Evolutionary conservation across 2,329 filamentous ascomycete species (phyloP).

Genomic region (Fusarium proliferatum): DNA sequence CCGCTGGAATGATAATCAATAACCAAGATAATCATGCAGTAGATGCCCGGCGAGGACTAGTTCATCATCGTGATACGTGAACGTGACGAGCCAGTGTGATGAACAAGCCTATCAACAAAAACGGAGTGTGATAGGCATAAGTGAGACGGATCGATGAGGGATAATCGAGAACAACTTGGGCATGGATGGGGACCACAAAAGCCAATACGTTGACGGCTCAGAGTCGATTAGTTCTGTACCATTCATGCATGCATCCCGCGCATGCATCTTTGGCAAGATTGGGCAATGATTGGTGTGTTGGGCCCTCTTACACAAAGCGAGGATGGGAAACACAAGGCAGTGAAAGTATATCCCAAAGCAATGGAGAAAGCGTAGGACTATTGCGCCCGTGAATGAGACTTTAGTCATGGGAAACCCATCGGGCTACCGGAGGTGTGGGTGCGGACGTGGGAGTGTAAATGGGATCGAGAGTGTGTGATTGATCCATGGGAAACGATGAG

Average conservation of each 20-base stretch:
- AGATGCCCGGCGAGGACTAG: slow-evolving; percentile 4
- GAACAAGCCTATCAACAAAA: slow-evolving; percentile 9
- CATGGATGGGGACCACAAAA: slow-evolving; percentile 34
- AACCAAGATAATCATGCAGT: slow-evolving; percentile 3
- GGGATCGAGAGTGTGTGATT: slow-evolving; percentile 9
- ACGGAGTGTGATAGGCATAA: slow-evolving; percentile 18
- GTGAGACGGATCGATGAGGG: slow-evolving; percentile 37
- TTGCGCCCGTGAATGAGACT: slow-evolving; percentile 20
- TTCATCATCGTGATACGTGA: slow-evolving; percentile 5
- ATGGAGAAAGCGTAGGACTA: slow-evolving; percentile 23
- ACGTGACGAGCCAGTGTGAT: slow-evolving; percentile 27
- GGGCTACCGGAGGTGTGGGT: slow-evolving; percentile 29
- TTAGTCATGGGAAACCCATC: slow-evolving; percentile 43
- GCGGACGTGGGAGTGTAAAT: slow-evolving; percentile 22
- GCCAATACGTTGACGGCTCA: slow-evolving; percentile 5
- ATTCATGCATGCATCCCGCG: slow-evolving; percentile 47
- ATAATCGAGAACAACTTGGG: slow-evolving; percentile 36
- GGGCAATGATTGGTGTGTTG: slow-evolving; percentile 19
- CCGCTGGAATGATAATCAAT: slow-evolving; percentile 15
- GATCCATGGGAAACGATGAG: slow-evolving; percentile 12
- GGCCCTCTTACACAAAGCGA: background rate
- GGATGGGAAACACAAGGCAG: slow-evolving; percentile 1
- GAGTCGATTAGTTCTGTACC: slow-evolving; percentile 13
- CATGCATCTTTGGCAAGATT: slow-evolving; percentile 32
- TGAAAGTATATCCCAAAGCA: background rate